Evolutionary conservation across 345 rosid genomes (phyloP), one percentile per base, ranked within the genome.

Genomic region (Populus euphratica): DNA sequence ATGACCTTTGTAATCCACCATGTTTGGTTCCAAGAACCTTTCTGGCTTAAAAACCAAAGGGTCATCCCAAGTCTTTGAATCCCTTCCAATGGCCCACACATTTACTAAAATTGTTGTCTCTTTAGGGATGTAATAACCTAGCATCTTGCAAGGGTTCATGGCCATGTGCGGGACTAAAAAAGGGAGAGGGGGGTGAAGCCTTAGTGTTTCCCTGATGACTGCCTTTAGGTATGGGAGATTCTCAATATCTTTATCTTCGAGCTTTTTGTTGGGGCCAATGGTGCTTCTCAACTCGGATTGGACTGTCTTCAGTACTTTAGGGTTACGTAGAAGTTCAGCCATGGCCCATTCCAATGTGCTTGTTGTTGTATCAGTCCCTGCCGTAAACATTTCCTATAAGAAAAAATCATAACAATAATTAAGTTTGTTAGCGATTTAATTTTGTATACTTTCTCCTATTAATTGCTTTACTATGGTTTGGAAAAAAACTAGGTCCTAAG

Each of bases 281-380:
- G 59, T 74, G 59, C 29, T 85, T 79, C 93, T 82, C 6, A 94
- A 75, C 80, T 92, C 95, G 1, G 79, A 72, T 75, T 92, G 98
- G 70, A 86, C 87, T 77, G 83, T 89, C 35, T 68, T 25, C 17
- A 92, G 79, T 4, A 50, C 47, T 49, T 47, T 72, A 70, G 92
- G 94, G 62, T 91, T 86, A 70, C 71, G 89, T 18, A 92, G 80
- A 20, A 94, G 96, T 75, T 92, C 98, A 0, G 96, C 87, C 90
- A 94, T 85, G 59, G 98, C 94, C 98, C 98, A 94, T 78, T 92
- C 97, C 67, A 94, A 80, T 1, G 96, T 92, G 87, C 95, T 91
- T 5, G 97, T 84, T 43, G 98, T 90, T 36, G 98, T 94, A 77
- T 94, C 98, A 4, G 94, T 94, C 47, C 96, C 98, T 0, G 98